phyloP scores from a whole-genome alignment of 306 rosid species.

The Sechiopsis laciniata region DNA sequence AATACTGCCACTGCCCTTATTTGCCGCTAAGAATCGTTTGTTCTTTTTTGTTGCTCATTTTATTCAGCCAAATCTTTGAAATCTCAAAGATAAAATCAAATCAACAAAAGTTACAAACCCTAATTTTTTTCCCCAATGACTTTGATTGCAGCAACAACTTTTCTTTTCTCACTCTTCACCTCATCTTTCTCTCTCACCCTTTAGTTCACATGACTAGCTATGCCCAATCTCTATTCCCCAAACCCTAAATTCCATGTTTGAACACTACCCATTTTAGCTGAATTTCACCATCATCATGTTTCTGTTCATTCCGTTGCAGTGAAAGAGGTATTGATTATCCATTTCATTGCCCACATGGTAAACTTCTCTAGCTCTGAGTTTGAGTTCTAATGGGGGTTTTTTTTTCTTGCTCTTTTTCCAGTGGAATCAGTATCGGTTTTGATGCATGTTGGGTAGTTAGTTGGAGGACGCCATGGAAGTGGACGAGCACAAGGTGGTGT shows the following conservation, averaged over 20 bases:
- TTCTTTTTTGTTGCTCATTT: no score
- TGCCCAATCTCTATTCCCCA: conserved; percentile 33
- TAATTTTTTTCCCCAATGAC: conserved; percentile 29
- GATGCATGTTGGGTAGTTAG: conserved; percentile 59
- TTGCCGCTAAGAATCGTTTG: no score
- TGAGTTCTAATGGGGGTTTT: conserved; percentile 19
- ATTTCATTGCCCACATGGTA: conserved; percentile 12
- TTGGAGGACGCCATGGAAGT: conserved; percentile 63
- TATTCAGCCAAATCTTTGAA: neutral
- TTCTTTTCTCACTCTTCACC: conserved; percentile 17
- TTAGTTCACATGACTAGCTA: conserved; percentile 25
- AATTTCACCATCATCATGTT: conserved; percentile 43
- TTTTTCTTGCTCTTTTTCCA: neutral
- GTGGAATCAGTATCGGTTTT: conserved; percentile 26
- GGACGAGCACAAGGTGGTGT: conserved; percentile 57
- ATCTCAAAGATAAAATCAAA: conserved; percentile 32
- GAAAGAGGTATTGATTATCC: conserved; percentile 29
- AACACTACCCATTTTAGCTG: conserved; percentile 35
- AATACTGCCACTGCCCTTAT: no score
- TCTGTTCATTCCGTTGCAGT: conserved; percentile 35
- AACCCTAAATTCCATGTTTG: conserved; percentile 37
- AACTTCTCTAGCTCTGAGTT: conserved; percentile 19
- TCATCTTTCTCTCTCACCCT: neutral
- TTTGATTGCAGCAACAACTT: conserved; percentile 33
- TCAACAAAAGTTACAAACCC: conserved; percentile 23